Percentiles rank a stretch among this genome's conserved stretches.
Evolutionary conservation across 2,329 filamentous ascomycete genomes (phyloP).

Genomic region (Cercospora sojina): DNA sequence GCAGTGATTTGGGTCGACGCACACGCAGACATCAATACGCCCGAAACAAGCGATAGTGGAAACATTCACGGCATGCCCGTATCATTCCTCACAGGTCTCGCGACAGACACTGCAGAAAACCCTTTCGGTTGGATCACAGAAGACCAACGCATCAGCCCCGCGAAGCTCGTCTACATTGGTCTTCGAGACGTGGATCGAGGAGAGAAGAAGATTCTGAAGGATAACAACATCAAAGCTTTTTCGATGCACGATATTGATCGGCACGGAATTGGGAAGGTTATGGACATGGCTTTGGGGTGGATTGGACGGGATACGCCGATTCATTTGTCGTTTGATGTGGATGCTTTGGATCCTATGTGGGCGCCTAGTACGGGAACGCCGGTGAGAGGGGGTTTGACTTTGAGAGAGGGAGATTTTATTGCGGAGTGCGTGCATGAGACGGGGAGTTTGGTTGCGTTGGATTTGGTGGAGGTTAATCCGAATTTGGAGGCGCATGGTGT

Average conservation of each 20-base stretch:
- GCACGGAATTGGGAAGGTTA: slow-evolving; percentile 89
- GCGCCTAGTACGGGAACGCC: slow-evolving; percentile 94
- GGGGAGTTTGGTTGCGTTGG: slow-evolving; percentile 57
- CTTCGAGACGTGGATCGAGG: slow-evolving; percentile 87
- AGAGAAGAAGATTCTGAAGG: slow-evolving; percentile 87
- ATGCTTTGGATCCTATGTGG: slow-evolving; percentile 93
- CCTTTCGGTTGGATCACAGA: slow-evolving; percentile 87
- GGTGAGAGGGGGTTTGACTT: slow-evolving; percentile 85
- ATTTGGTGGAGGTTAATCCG: slow-evolving; percentile 57
- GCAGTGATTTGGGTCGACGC: slow-evolving; percentile 99
- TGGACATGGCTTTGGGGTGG: slow-evolving; percentile 97
- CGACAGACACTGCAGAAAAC: slow-evolving; percentile 66
- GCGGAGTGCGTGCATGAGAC: slow-evolving; percentile 65
- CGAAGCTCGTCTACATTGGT: slow-evolving; percentile 95
- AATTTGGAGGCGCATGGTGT: slow-evolving; percentile 59
- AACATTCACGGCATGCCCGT: slow-evolving; percentile 99
- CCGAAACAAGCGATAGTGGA: slow-evolving; percentile 82
- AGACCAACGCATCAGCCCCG: slow-evolving; percentile 67
- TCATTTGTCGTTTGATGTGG: slow-evolving; percentile 95
- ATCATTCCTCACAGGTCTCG: slow-evolving; percentile 82
- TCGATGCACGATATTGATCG: slow-evolving; percentile 98
- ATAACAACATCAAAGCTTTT: slow-evolving; percentile 91
- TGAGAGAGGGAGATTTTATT: slow-evolving; percentile 96
- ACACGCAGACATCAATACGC: slow-evolving; percentile 96
- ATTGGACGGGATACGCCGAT: slow-evolving; percentile 94